These are phyloP conservation scores for Gastrolobium villosum DNA, from an alignment of 306 rosid species.

Conservation along the genomic window DNA sequence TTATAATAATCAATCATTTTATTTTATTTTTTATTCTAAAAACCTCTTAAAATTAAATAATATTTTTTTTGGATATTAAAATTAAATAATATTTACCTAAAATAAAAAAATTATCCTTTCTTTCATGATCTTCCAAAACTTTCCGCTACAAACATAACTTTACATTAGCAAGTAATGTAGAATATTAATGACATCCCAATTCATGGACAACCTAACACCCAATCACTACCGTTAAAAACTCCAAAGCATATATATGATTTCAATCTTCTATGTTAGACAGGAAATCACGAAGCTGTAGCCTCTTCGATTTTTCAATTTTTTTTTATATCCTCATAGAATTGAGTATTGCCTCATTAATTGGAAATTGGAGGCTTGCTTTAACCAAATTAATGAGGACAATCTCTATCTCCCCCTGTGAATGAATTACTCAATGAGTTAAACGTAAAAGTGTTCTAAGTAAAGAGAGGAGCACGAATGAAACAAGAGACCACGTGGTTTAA, in stretches of 20 bases:
- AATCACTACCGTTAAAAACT: constrained; percentile 1
- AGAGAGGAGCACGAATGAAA: constrained; percentile 47
- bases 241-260: neutral
- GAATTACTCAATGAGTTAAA: constrained; percentile 42
- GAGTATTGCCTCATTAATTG: neutral
- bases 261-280: neutral
- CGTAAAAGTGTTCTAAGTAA: constrained; percentile 24
- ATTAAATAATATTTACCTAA: too few relatives aligned
- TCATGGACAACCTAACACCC: constrained; percentile 33
- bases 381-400: constrained; percentile 3
- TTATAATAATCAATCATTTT: too few relatives aligned
- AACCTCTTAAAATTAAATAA: too few relatives aligned
- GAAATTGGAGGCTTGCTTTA: neutral
- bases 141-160: neutral
- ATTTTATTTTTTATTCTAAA: too few relatives aligned
- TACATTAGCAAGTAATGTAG: constrained; percentile 20
- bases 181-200: constrained; percentile 39
- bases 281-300: constrained; percentile 4
- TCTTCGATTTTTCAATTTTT: neutral
- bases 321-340: neutral
- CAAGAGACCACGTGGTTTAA: constrained; percentile 68
- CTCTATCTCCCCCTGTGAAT: neutral
- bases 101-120: too few relatives aligned
- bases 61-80: too few relatives aligned
- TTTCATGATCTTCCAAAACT: too few relatives aligned